These are phyloP conservation scores for Saposhnikovia divaricata DNA, from an alignment of 129 eudicot species.

Conservation along the genomic window DNA sequence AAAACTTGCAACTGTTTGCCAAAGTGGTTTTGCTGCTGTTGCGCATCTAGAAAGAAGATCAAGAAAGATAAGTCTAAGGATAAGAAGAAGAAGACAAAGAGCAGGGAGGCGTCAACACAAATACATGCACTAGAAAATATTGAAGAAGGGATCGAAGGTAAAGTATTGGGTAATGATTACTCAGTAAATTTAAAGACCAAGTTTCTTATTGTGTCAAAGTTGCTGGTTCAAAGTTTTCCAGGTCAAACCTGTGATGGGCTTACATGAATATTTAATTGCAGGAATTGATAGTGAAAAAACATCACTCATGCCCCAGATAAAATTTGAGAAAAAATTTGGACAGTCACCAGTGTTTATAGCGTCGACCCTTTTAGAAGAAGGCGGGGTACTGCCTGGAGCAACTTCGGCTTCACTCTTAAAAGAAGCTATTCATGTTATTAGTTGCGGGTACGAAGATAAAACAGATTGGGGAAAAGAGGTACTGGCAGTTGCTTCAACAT, in stretches of 20 bases:
- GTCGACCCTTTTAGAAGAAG: slow-evolving; percentile 24
- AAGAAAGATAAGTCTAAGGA: slow-evolving; percentile 8
- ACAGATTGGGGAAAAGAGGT: slow-evolving; percentile 38
- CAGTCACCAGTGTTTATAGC: slow-evolving; percentile 31
- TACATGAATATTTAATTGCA: slow-evolving; percentile 9
- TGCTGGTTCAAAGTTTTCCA: neutral
- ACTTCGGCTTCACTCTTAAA: slow-evolving; percentile 26
- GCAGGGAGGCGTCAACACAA: slow-evolving; percentile 21
- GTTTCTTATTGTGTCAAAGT: neutral
- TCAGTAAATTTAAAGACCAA: neutral
- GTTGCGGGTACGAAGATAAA: slow-evolving; percentile 31
- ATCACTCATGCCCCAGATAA: slow-evolving; percentile 29
- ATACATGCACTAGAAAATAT: slow-evolving; percentile 31
- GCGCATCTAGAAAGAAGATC: slow-evolving; percentile 15
- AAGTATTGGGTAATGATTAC: neutral
- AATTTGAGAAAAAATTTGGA: slow-evolving; percentile 30
- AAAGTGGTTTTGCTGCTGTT: slow-evolving; percentile 28
- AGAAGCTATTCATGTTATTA: slow-evolving; percentile 34
- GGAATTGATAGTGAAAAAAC: slow-evolving; percentile 31
- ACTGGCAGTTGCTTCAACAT: neutral
- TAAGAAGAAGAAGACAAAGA: slow-evolving; percentile 20
- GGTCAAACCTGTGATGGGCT: neutral
- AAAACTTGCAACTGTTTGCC: slow-evolving; percentile 29
- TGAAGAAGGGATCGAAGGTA: slow-evolving; percentile 32
- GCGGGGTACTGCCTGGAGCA: slow-evolving; percentile 18